These are phyloP conservation scores for Calophaca sinica DNA, from an alignment of 306 rosid genomes.

Conservation along the genomic window DNA sequence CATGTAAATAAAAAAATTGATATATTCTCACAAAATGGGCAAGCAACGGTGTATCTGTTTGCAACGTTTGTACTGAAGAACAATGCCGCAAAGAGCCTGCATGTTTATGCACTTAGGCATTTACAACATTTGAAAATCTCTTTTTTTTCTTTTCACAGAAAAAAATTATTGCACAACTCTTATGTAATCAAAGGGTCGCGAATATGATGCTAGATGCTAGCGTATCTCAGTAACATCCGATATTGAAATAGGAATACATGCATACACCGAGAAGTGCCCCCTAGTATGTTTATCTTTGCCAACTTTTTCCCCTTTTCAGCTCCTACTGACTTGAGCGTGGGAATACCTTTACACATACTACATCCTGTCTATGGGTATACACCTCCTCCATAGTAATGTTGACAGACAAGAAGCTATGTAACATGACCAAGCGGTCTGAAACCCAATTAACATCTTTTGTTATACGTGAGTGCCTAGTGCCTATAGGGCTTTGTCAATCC, in stretches of 20 bases:
- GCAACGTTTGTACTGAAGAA: no score
- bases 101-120: no score
- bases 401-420: conserved; percentile 1
- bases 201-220: background rate
- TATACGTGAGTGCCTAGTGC: background rate
- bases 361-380: background rate
- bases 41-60: no score
- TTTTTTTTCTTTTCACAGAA: background rate
- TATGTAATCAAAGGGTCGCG: background rate
- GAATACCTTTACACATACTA: background rate
- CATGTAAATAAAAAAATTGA: no score
- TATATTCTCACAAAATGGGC: no score
- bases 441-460: background rate
- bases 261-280: background rate
- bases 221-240: background rate
- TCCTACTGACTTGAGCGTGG: background rate
- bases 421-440: background rate
- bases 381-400: background rate
- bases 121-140: background rate
- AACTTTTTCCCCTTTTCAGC: background rate
- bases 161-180: background rate
- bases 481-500: conserved; percentile 8
- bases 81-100: background rate
- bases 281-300: background rate
- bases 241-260: background rate